Evolutionary conservation across 345 rosid genomes (phyloP).

Genomic region (Eucalyptus erythrocorys): DNA sequence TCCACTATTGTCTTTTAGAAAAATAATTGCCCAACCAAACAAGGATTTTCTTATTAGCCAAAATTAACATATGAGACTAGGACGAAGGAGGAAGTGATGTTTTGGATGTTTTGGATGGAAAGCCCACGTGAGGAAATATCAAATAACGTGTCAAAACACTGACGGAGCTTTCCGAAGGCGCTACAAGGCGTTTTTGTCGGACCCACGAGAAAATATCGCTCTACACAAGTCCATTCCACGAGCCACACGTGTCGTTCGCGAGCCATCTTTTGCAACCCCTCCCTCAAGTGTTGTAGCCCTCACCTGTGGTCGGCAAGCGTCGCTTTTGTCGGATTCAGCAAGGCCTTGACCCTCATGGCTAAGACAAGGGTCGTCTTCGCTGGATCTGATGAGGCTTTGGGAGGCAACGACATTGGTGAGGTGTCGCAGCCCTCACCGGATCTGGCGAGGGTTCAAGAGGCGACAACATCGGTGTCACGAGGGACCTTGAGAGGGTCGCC

Average conservation of each 20-base stretch:
- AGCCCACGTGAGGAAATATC: not conserved
- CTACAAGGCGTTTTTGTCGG: not conserved
- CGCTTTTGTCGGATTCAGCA: fast-evolving
- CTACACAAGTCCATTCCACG: fast-evolving
- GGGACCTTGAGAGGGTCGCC: too few relatives aligned
- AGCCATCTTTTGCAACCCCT: too few relatives aligned
- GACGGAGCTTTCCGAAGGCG: too few relatives aligned
- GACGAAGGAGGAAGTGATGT: not conserved
- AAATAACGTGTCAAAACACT: too few relatives aligned
- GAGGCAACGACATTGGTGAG: too few relatives aligned
- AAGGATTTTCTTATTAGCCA: not conserved
- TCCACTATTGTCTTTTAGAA: not conserved
- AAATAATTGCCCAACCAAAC: not conserved
- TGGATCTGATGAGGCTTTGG: too few relatives aligned
- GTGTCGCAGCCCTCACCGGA: fast-evolving
- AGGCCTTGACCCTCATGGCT: fast-evolving
- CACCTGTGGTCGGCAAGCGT: too few relatives aligned
- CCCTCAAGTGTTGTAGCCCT: too few relatives aligned
- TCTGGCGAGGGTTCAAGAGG: too few relatives aligned
- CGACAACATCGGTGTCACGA: too few relatives aligned
- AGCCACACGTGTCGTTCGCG: too few relatives aligned
- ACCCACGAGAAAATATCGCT: not conserved
- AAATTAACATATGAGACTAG: not conserved
- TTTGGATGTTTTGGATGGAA: not conserved
- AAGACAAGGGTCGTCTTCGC: too few relatives aligned